A percentile compares a stretch with the other conserved stretches of the same genome.
phyloP scores from a whole-genome alignment of 2,329 filamentous ascomycete species.

The Nigrospora sphaerica region DNA sequence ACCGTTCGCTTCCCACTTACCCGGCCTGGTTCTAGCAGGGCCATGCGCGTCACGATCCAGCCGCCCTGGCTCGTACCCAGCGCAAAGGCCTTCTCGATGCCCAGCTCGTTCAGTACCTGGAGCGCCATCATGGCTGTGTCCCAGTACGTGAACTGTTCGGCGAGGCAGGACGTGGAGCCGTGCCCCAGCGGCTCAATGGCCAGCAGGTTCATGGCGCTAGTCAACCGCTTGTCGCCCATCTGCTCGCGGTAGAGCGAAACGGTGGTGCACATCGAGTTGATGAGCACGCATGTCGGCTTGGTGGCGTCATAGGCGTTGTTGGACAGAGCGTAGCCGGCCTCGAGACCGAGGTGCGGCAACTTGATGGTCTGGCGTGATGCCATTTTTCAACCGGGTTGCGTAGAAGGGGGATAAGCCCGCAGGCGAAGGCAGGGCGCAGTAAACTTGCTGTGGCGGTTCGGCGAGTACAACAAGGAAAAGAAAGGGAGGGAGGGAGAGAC shows the following conservation, averaged over 20 bases:
- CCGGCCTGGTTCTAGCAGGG: constrained; percentile 39
- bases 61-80: constrained; percentile 46
- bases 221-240: constrained; percentile 31
- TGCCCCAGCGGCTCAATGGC: constrained; percentile 48
- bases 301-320: constrained; percentile 34
- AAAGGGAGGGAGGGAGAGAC: too few relatives aligned
- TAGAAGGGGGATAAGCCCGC: too few relatives aligned
- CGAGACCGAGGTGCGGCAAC: constrained; percentile 40
- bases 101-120: constrained; percentile 46
- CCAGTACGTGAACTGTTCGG: constrained; percentile 48
- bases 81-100: constrained; percentile 38
- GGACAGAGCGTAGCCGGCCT: constrained; percentile 35
- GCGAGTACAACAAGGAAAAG: too few relatives aligned
- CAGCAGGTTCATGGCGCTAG: constrained; percentile 36
- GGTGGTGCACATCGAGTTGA: constrained; percentile 46
- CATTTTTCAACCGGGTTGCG: constrained; percentile 8
- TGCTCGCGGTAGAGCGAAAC: constrained; percentile 36
- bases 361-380: constrained; percentile 32
- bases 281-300: constrained; percentile 43
- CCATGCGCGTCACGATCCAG: constrained; percentile 43
- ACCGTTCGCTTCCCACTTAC: constrained; percentile 18
- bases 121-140: constrained; percentile 46
- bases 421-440: too few relatives aligned
- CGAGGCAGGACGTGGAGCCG: constrained; percentile 33
- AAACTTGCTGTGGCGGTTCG: too few relatives aligned